A percentile compares a stretch with the other conserved stretches of the same genome.
Conservation (phyloP, 768 basidiomycete genomes). For the Mycena vitilis region DNA sequence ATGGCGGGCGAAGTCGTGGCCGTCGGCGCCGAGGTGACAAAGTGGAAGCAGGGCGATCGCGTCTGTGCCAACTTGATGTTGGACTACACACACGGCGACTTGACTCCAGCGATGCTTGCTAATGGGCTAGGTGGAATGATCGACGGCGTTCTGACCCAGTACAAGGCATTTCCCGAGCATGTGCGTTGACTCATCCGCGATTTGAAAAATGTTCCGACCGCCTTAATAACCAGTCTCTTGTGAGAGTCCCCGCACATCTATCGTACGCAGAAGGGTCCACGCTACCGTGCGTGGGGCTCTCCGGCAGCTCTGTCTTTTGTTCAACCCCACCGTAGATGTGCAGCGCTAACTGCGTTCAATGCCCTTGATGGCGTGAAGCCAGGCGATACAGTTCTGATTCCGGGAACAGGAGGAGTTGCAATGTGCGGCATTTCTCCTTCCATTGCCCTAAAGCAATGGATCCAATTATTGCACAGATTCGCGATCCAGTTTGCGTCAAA, state of each 20-base stretch:
- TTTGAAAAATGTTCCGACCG: slow-evolving; percentile 18
- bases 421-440: slow-evolving; percentile 46
- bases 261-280: slow-evolving; percentile 60
- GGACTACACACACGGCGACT: background rate
- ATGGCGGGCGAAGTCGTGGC: background rate
- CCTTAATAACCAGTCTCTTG: slow-evolving; percentile 50
- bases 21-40: background rate
- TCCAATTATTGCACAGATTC: slow-evolving; percentile 42
- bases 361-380: slow-evolving; percentile 66
- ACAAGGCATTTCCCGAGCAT: background rate
- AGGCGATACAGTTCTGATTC: slow-evolving; percentile 68
- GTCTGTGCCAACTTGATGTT: slow-evolving; percentile 4
- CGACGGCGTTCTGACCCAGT: background rate
- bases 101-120: background rate
- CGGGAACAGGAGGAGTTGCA: slow-evolving; percentile 69
- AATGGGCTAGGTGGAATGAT: background rate
- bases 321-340: slow-evolving; percentile 51
- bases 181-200: background rate
- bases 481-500: slow-evolving; percentile 59
- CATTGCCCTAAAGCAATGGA: too few species aligned
- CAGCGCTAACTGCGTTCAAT: slow-evolving; percentile 75
- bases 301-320: background rate
- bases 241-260: slow-evolving; percentile 56
- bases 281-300: slow-evolving; percentile 42
- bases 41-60: slow-evolving; percentile 5